Base-by-base conservation (phyloP, 257 asterid species). In the Phtheirospermum japonicum region DNA sequence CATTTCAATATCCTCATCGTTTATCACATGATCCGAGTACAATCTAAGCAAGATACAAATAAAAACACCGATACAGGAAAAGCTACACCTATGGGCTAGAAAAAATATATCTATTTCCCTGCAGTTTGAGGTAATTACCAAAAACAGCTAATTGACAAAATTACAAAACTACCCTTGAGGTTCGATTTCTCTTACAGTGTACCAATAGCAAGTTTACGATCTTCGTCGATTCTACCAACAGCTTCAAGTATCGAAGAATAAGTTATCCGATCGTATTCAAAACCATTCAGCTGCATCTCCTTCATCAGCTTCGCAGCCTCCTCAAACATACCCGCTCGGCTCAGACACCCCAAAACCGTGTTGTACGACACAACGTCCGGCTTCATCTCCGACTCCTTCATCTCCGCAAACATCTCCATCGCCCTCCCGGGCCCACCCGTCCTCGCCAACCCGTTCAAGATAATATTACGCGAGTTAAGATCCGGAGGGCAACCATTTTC, bases 321-420 rank as follows among this genome's bases (percentile, higher is more conserved):
- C 59, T 82, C 88, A 46, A 82, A 77, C 85, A 77, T 77, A 37
- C 88, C 88, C 23, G 83, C 77, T 48, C 80, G 83, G 67, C 88
- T 79, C 2, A 82, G 71, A 67, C 85, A 77, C 16, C 88, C 83
- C 8, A 82, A 68, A 61, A 82, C 71, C 4, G 85, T 82, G 57
- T 82, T 82, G 50, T 82, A 82, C 4, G 88, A 79, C 4, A 82
- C 80, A 6, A 73, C 80, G 55, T 82, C 88, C 4, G 83, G 85
- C 72, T 79, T 79, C 76, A 65, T 77, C 19, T 74, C 61, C 4
- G 82, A 70, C n/a, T 20, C 57, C 37, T 68, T 82, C 88, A 82
- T 79, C 70, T 75, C 73, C 0, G 43, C 9, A 17, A 82, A 73
- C 83, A 77, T 77, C 74, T 75, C 85, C 66, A 73, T 73, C 16